These are phyloP conservation scores for Cadophora sp. DNA, from an alignment of 2,329 filamentous ascomycete genomes.

Conservation along the genomic window DNA sequence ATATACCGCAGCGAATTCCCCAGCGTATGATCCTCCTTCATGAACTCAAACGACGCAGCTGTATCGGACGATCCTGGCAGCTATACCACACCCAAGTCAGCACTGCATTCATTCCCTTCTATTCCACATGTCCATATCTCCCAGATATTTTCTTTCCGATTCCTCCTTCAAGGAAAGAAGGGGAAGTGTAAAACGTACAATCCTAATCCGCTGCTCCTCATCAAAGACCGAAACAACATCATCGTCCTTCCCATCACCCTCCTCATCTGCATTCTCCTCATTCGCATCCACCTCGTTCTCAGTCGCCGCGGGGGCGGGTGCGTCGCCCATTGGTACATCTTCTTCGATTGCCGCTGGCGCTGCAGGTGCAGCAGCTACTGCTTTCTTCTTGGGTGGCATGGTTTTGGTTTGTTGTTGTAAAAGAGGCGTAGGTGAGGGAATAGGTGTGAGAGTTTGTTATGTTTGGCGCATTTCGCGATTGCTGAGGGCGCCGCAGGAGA, in stretches of 20 bases:
- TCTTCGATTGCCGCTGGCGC: constrained; percentile 26
- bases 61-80: constrained; percentile 84
- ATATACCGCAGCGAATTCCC: constrained; percentile 94
- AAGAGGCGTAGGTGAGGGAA: not conserved
- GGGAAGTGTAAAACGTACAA: constrained; percentile 33
- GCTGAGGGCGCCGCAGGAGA: not conserved
- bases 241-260: not conserved
- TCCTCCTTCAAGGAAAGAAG: not conserved
- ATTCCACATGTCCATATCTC: not conserved
- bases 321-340: constrained; percentile 42
- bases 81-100: constrained; percentile 52
- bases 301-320: constrained; percentile 23
- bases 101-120: not conserved
- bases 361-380: constrained; percentile 20
- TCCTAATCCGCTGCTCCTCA: constrained; percentile 40
- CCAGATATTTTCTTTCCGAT: not conserved
- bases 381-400: constrained; percentile 41
- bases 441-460: constrained; percentile 6
- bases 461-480: constrained; percentile 17
- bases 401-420: constrained; percentile 5
- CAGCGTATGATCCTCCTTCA: constrained; percentile 91
- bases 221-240: constrained; percentile 15
- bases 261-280: constrained; percentile 20
- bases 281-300: constrained; percentile 5
- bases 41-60: constrained; percentile 93